A percentile compares a stretch with the other conserved stretches of the same genome.
These are phyloP conservation scores for Paxillus ammoniavirescens DNA, from an alignment of 768 basidiomycete species.

Conservation along the genomic window DNA sequence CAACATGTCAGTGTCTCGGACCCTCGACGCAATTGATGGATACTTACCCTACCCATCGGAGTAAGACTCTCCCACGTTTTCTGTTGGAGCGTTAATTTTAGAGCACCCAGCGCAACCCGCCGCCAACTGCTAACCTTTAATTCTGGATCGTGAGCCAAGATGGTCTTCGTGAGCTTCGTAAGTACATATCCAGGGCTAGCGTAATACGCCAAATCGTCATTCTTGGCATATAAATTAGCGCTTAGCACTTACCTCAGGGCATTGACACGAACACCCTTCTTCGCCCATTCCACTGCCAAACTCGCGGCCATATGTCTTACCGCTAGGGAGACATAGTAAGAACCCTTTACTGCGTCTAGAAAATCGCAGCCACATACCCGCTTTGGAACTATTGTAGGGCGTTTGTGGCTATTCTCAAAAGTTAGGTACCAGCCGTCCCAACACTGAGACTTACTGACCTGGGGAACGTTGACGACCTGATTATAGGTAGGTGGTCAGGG, in stretches of 20 bases:
- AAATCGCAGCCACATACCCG: conserved; percentile 45
- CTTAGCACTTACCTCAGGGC: conserved; percentile 53
- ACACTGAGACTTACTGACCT: conserved; percentile 40
- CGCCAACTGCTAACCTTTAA: conserved; percentile 57
- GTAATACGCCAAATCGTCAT: conserved; percentile 6
- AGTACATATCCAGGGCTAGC: conserved; percentile 90
- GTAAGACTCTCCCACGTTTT: conserved; percentile 83
- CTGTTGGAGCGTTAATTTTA: conserved; percentile 34
- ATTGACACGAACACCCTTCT: conserved; percentile 84
- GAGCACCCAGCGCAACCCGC: not conserved
- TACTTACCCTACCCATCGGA: conserved; percentile 78
- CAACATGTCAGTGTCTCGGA: not conserved
- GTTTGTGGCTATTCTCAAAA: conserved; percentile 64
- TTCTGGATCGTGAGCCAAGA: conserved; percentile 71
- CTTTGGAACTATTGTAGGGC: conserved; percentile 95
- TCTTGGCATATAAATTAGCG: not conserved
- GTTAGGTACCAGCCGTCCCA: not conserved
- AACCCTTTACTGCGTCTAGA: not conserved
- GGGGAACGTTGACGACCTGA: conserved; percentile 87
- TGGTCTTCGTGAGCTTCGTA: conserved; percentile 83
- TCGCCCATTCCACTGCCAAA: conserved; percentile 95
- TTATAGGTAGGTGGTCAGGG: conserved; percentile 12
- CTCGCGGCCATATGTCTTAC: conserved; percentile 94
- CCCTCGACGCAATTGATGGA: not conserved
- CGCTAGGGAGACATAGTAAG: conserved; percentile 41